Conservation (phyloP, 352 stramenopile species). For the Phytophthora capsici region DNA sequence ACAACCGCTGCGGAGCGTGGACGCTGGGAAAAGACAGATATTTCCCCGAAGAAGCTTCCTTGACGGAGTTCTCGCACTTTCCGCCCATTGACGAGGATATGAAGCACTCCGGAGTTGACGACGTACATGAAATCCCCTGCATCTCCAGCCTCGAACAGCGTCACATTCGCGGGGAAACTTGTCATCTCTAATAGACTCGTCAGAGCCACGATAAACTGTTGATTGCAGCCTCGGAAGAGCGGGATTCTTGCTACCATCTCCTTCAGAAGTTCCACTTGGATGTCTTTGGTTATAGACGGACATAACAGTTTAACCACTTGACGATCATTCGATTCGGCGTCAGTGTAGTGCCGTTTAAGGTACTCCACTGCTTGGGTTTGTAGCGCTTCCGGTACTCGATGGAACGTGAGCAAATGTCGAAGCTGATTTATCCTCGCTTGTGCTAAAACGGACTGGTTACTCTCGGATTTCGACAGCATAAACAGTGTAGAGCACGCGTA, state of each 20-base stretch:
- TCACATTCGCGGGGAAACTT: slow-evolving; percentile 59
- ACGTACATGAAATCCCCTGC: slow-evolving; percentile 78
- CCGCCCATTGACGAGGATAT: slow-evolving; percentile 61
- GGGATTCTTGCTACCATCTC: slow-evolving; percentile 63
- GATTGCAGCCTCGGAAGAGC: slow-evolving; percentile 67
- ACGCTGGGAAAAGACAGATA: slow-evolving; percentile 72
- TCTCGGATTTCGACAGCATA: slow-evolving; percentile 77
- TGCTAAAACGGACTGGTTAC: slow-evolving; percentile 41
- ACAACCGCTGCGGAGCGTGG: slow-evolving; percentile 62
- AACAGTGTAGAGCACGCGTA: slow-evolving; percentile 72
- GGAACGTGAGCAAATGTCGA: slow-evolving; percentile 67
- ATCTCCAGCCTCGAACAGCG: slow-evolving; percentile 61
- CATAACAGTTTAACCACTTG: slow-evolving; percentile 69
- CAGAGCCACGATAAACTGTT: slow-evolving; percentile 67
- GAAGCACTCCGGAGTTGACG: slow-evolving; percentile 65
- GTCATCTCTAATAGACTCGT: slow-evolving; percentile 74
- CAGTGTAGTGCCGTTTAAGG: slow-evolving; percentile 71
- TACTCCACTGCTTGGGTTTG: slow-evolving; percentile 64
- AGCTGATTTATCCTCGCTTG: slow-evolving; percentile 74
- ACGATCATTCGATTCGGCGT: slow-evolving; percentile 72
- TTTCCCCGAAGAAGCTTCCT: slow-evolving; percentile 74
- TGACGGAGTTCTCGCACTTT: slow-evolving; percentile 73
- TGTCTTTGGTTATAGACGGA: slow-evolving; percentile 77
- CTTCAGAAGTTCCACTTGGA: slow-evolving; percentile 74
- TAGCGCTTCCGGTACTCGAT: slow-evolving; percentile 59